Evolutionary conservation across 768 basidiomycete genomes (phyloP).

Genomic region (Fomitopsis serialis): DNA sequence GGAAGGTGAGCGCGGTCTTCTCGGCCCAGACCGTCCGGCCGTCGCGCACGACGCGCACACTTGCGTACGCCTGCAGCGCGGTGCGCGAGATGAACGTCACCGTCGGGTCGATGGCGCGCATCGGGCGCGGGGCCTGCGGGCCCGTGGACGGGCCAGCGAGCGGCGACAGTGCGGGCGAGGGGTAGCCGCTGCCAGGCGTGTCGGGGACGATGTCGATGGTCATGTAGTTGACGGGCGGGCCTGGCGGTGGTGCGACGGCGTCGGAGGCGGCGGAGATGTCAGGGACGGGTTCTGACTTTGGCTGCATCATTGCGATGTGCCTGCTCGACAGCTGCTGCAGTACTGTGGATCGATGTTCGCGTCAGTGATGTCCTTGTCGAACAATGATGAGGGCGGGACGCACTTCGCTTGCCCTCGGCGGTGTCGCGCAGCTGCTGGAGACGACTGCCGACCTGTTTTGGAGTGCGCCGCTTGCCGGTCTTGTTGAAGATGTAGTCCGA

Average conservation of each 20-base stretch:
- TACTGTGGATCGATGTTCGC: constrained; percentile 13
- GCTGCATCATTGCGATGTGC: constrained; percentile 16
- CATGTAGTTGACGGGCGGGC: constrained; percentile 10
- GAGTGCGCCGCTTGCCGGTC: constrained; percentile 67
- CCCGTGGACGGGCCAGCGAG: constrained; percentile 12
- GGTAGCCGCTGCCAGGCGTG: constrained; percentile 15
- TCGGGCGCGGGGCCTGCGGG: constrained; percentile 40
- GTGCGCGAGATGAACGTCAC: constrained; percentile 57
- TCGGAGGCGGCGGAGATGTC: background rate
- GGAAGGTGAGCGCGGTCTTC: constrained; percentile 25
- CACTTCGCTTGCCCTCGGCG: constrained; percentile 66
- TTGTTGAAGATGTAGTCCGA: constrained; percentile 62
- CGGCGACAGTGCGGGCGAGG: constrained; percentile 10
- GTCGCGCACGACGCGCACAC: constrained; percentile 48
- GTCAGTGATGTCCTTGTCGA: too few relatives aligned
- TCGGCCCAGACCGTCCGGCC: constrained; percentile 32
- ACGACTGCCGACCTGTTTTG: constrained; percentile 79
- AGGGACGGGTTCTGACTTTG: constrained; percentile 5
- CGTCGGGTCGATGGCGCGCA: constrained; percentile 60
- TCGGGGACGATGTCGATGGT: constrained; percentile 16
- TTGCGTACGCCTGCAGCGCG: constrained; percentile 47
- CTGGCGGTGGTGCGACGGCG: constrained; percentile 6
- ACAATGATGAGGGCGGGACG: constrained; percentile 25
- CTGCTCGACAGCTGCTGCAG: constrained; percentile 22
- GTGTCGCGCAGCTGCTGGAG: constrained; percentile 77